phyloP scores from a whole-genome alignment of 1,284 basidiomycete genomes.

The Taiwanofungus camphoratus region DNA sequence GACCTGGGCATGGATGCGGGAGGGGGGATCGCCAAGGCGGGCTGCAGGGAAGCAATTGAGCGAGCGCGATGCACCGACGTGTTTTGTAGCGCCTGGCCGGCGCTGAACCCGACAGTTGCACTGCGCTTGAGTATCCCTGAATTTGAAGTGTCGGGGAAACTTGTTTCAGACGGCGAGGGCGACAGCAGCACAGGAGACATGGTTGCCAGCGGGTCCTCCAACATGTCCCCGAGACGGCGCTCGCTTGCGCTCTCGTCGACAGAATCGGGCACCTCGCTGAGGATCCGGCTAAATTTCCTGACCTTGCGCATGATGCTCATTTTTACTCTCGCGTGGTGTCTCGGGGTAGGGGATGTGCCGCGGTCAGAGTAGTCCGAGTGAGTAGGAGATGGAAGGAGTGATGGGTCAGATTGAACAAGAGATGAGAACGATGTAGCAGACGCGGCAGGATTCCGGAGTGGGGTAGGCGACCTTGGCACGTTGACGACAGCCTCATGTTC shows the following conservation, averaged over 20 bases:
- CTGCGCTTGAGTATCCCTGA: constrained; percentile 19
- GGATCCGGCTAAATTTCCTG: constrained; percentile 37
- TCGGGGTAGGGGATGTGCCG: constrained; percentile 28
- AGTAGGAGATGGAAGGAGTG: constrained; percentile 12
- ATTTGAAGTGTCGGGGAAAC: constrained; percentile 9
- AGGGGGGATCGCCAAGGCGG: constrained; percentile 17
- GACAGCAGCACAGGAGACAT: constrained; percentile 5
- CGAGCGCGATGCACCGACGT: constrained; percentile 19
- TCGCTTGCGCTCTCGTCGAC: constrained; percentile 12
- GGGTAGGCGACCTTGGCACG: not conserved
- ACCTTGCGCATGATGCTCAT: constrained; percentile 36
- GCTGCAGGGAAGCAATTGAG: constrained; percentile 21
- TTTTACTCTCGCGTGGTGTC: constrained; percentile 31
- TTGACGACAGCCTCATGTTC: not conserved
- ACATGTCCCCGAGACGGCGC: constrained; percentile 11
- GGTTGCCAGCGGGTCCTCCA: constrained; percentile 14
- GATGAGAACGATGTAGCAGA: not conserved
- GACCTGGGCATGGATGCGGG: constrained; percentile 3
- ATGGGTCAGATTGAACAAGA: constrained; percentile 1
- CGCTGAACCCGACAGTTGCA: constrained; percentile 16
- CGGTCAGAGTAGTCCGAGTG: constrained; percentile 14
- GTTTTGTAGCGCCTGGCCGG: not conserved
- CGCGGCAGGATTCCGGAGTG: not conserved
- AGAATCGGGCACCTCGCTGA: constrained; percentile 29
- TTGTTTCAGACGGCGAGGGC: constrained; percentile 8